phyloP scores from a whole-genome alignment of 495 filamentous ascomycete genomes.

The Penicillium parvum region DNA sequence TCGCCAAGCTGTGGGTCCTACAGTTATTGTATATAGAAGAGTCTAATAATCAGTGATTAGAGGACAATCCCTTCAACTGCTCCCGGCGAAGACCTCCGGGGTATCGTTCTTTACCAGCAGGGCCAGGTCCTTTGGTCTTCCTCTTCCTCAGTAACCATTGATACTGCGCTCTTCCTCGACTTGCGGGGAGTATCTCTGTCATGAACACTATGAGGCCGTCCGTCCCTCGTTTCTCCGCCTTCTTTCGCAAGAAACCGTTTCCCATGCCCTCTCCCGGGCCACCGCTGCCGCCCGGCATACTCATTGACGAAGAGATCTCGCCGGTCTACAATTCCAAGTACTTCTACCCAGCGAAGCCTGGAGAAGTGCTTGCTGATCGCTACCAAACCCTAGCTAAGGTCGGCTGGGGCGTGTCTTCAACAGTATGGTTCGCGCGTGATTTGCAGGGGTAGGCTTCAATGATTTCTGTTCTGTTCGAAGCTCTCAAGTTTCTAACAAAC shows the following conservation, averaged over 20 bases:
- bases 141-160: conserved; percentile 13
- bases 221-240: conserved; percentile 19
- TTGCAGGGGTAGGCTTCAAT: conserved; percentile 25
- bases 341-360: conserved; percentile 43
- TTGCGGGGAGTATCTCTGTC: conserved; percentile 15
- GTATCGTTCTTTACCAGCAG: too few species aligned
- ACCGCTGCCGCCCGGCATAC: conserved; percentile 25
- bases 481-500: conserved; percentile 26
- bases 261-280: conserved; percentile 23
- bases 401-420: conserved; percentile 40
- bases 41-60: too few species aligned
- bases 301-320: conserved; percentile 33
- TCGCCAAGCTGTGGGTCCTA: too few species aligned
- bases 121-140: too few species aligned
- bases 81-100: too few species aligned
- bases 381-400: conserved; percentile 41
- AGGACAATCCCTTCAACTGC: too few species aligned
- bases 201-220: conserved; percentile 22
- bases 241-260: conserved; percentile 32
- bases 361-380: conserved; percentile 35
- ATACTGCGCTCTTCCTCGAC: conserved; percentile 15
- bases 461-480: conserved; percentile 14
- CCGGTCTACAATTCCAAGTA: conserved; percentile 34
- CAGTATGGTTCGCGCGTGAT: conserved; percentile 41
- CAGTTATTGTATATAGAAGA: too few species aligned